Conservation (phyloP, 225 moss, liverwort and hornwort species). For the Polytrichum commune region DNA sequence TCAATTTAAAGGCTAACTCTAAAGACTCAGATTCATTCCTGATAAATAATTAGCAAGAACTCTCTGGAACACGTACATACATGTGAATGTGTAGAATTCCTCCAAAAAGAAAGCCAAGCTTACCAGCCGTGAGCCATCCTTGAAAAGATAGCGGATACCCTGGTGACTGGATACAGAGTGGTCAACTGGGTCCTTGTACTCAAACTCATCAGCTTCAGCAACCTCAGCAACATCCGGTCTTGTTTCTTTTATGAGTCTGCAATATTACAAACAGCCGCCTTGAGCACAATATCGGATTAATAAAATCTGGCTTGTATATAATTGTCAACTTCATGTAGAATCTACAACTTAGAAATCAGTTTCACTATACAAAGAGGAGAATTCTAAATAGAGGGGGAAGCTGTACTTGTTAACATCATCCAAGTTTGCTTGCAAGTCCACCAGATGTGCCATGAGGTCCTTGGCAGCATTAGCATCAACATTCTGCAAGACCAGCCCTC, state of each 20-base stretch:
- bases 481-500: constrained; percentile 39
- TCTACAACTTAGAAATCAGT: too few relatives aligned
- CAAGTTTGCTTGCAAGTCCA: constrained; percentile 77
- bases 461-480: constrained; percentile 92
- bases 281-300: too few relatives aligned
- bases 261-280: too few relatives aligned
- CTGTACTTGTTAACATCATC: constrained; percentile 62
- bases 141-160: constrained; percentile 93
- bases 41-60: too few relatives aligned
- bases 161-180: constrained; percentile 90
- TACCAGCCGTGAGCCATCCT: constrained; percentile 98
- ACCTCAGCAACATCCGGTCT: constrained; percentile 75
- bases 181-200: constrained; percentile 97
- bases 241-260: constrained; percentile 55
- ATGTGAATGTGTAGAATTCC: too few relatives aligned
- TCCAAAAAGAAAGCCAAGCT: not conserved
- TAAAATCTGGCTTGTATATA: too few relatives aligned
- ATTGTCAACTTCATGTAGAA: too few relatives aligned
- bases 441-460: constrained; percentile 83
- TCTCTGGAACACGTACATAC: too few relatives aligned
- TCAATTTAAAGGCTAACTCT: too few relatives aligned
- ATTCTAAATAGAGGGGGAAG: too few relatives aligned
- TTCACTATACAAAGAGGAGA: too few relatives aligned
- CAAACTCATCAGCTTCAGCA: constrained; percentile 82
- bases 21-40: too few relatives aligned